Percentiles rank a stretch among this genome's conserved stretches.
phyloP scores from a whole-genome alignment of 2,329 filamentous ascomycete genomes.

The Dothistroma pini region DNA sequence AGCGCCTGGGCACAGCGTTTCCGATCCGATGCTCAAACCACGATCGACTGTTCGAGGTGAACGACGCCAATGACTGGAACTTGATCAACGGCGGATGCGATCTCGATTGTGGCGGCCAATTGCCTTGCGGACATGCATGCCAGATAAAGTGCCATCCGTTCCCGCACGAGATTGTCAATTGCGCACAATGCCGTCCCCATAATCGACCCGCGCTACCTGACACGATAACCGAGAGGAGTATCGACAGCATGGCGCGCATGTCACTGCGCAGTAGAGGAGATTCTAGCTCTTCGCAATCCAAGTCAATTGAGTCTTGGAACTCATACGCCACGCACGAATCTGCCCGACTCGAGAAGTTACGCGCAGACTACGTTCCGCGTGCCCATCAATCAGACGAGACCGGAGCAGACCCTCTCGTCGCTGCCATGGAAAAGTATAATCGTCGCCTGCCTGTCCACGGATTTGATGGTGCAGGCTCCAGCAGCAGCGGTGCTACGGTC shows the following conservation, averaged over 20 bases:
- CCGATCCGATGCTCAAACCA: conserved; percentile 31
- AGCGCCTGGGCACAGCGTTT: conserved; percentile 25
- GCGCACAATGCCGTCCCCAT: conserved; percentile 27
- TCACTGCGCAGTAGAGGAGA: neutral
- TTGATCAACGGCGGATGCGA: conserved; percentile 53
- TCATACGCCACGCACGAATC: conserved; percentile 20
- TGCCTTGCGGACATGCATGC: conserved; percentile 54
- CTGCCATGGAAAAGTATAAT: neutral
- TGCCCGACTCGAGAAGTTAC: conserved; percentile 3
- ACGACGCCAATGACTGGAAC: conserved; percentile 53
- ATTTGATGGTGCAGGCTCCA: conserved; percentile 6
- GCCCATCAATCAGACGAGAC: neutral
- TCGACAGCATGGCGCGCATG: neutral
- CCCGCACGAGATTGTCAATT: conserved; percentile 31
- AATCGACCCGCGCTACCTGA: neutral
- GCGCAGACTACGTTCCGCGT: neutral
- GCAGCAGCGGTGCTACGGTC: neutral
- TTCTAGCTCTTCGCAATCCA: neutral
- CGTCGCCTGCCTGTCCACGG: neutral
- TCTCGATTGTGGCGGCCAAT: conserved; percentile 41
- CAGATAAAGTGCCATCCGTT: conserved; percentile 51
- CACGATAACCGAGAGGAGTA: neutral
- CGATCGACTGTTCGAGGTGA: conserved; percentile 20
- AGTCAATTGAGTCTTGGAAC: conserved; percentile 15
- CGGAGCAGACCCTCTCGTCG: neutral